Conservation (phyloP, 2,329 filamentous ascomycete species). For the Capronia coronata region DNA sequence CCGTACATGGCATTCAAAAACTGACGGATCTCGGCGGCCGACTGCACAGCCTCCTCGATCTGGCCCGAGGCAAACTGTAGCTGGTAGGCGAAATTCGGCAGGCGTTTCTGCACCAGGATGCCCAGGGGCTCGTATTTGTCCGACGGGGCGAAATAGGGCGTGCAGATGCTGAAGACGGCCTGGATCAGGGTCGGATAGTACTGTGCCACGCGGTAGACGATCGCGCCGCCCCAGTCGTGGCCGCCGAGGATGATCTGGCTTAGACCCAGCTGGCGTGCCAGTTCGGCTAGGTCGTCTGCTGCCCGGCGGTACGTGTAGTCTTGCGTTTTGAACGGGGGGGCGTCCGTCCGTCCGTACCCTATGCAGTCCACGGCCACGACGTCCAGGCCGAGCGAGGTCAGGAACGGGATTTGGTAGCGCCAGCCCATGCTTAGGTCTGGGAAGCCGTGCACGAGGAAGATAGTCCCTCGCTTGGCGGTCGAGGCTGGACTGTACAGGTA, state of each 20-base stretch:
- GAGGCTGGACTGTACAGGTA: slow-evolving; percentile 49
- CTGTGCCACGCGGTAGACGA: slow-evolving; percentile 67
- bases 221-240: slow-evolving; percentile 82
- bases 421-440: slow-evolving; percentile 79
- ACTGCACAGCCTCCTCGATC: slow-evolving; percentile 53
- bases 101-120: slow-evolving; percentile 48
- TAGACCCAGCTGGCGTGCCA: slow-evolving; percentile 55
- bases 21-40: slow-evolving; percentile 57
- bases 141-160: slow-evolving; percentile 59
- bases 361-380: slow-evolving; percentile 82
- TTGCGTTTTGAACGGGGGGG: slow-evolving; percentile 49
- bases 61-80: slow-evolving; percentile 66
- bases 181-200: slow-evolving; percentile 67
- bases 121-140: slow-evolving; percentile 52
- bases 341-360: slow-evolving; percentile 69
- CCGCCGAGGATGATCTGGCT: slow-evolving; percentile 70
- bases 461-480: slow-evolving; percentile 42
- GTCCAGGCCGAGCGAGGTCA: slow-evolving; percentile 64
- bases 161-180: slow-evolving; percentile 73
- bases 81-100: slow-evolving; percentile 77
- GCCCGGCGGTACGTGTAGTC: slow-evolving; percentile 67
- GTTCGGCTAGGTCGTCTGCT: slow-evolving; percentile 65
- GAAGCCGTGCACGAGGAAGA: slow-evolving; percentile 67
- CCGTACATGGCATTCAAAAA: slow-evolving; percentile 70
- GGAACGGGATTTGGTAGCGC: slow-evolving; percentile 78